Evolutionary conservation across 2,329 filamentous ascomycete species (phyloP), one percentile per base, ranked within the genome.

Genomic region (Zelopaecilomyces penicillatus): DNA sequence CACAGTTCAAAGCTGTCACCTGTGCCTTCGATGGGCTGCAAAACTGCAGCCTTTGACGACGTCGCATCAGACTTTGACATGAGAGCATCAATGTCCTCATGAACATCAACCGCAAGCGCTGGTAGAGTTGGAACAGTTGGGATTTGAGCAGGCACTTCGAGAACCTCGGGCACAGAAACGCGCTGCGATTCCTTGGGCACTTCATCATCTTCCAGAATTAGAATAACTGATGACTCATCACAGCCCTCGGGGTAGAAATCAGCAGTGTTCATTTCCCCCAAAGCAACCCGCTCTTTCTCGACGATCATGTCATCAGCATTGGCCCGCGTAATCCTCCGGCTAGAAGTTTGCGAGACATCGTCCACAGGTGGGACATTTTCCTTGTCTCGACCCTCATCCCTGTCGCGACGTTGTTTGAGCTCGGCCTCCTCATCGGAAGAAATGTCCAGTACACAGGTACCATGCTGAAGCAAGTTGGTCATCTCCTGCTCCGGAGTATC

Each of bases 381-480:
- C 72, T 98, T 98, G 57, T 88, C 86, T 30, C 80, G 74, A 38
- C 78, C 75, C 52, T 86, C 77, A 30, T 72, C 71, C 53, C 71
- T 62, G 59, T 73, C 75, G 52, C 65, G 65, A 41, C 57, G 67
- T 37, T 74, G 65, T 58, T 76, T 76, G 41, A 69, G 73, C 57
- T 77, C 74, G 29, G 68, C 76, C 64, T 90, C 85, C 61, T 95
- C 90, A 56, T 95, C 90, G 26, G 87, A 90, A 53, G 82, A 88
- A 57, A 97, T 88, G 60, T 97, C 91, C 4, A 97, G 76, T 0
- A 84, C 82, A 51, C 84, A 83, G 6, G 91, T 91, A 45, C 84
- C 85, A 69, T 96, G 91, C 65, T 96, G 87, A 68, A 97, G 87
- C 34, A 95, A 71, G 57, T 95, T 96, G 56, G 89, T 87, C 65